A percentile compares a stretch with the other conserved stretches of the same genome.
phyloP scores from a whole-genome alignment of 164 flowering plant species.

The Buxus sempervirens region DNA sequence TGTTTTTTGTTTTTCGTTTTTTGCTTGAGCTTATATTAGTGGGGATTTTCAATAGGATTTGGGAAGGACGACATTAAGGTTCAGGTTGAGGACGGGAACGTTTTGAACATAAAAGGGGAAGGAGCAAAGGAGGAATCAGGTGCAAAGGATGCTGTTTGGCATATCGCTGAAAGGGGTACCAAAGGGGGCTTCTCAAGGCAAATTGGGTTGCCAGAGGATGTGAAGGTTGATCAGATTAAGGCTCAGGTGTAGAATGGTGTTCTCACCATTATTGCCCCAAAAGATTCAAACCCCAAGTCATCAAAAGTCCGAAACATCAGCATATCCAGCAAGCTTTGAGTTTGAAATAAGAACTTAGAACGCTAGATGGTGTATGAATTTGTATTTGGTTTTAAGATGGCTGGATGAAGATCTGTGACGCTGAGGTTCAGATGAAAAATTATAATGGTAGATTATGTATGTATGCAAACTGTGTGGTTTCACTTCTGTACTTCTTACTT shows the following conservation, averaged over 20 bases:
- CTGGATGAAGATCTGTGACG: too few relatives aligned
- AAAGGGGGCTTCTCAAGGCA: slow-evolving; percentile 45
- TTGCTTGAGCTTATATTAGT: not conserved
- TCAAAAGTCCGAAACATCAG: slow-evolving; percentile 48
- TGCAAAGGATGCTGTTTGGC: slow-evolving; percentile 54
- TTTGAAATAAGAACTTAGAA: not conserved
- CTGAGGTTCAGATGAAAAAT: too few relatives aligned
- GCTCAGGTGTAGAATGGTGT: slow-evolving; percentile 71
- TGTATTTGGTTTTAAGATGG: too few relatives aligned
- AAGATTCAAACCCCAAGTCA: slow-evolving; percentile 48
- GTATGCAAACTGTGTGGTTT: too few relatives aligned
- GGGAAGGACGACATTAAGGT: slow-evolving; percentile 66
- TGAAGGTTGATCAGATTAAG: slow-evolving; percentile 72
- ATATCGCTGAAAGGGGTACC: slow-evolving; percentile 54
- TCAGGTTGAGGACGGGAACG: slow-evolving; percentile 64
- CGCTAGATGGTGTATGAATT: not conserved
- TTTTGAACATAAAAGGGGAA: slow-evolving; percentile 52
- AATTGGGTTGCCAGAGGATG: slow-evolving; percentile 73
- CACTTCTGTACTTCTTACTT: too few relatives aligned
- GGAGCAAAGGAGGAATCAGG: slow-evolving; percentile 30
- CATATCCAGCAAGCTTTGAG: slow-evolving; percentile 68
- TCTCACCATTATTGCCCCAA: slow-evolving; percentile 65
- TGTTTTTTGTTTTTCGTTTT: not conserved
- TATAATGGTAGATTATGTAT: too few relatives aligned
- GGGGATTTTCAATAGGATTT: slow-evolving; percentile 37